Evolutionary conservation across 768 basidiomycete genomes (phyloP).

Genomic region (Calocera cornea): DNA sequence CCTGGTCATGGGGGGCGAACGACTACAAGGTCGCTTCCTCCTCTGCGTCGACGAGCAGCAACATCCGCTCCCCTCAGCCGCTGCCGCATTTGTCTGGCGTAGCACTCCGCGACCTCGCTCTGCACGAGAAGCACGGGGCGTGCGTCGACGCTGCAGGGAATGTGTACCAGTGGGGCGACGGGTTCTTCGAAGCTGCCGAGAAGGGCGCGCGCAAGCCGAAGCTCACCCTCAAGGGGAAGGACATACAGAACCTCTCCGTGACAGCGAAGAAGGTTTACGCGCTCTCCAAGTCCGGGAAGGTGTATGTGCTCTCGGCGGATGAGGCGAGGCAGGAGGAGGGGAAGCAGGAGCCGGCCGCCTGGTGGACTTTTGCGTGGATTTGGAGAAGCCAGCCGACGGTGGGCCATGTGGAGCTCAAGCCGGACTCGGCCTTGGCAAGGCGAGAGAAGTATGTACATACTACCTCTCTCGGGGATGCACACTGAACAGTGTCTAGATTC

Average conservation of each 20-base stretch:
- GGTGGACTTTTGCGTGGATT: conserved; percentile 51
- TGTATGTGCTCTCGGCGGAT: conserved; percentile 53
- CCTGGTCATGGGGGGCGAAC: neutral
- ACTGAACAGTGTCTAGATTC: conserved; percentile 36
- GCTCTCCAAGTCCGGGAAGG: conserved; percentile 58
- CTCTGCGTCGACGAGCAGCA: neutral
- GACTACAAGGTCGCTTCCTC: neutral
- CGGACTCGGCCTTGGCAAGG: conserved; percentile 41
- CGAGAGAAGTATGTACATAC: conserved; percentile 46
- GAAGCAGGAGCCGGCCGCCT: conserved; percentile 29
- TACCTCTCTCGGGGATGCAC: neutral
- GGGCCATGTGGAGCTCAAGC: conserved; percentile 43
- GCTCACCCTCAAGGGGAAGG: conserved; percentile 56
- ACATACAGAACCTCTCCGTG: conserved; percentile 42
- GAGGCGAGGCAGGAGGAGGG: conserved; percentile 35
- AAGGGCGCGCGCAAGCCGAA: conserved; percentile 29
- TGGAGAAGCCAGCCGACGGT: conserved; percentile 39
- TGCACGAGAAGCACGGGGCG: conserved; percentile 54
- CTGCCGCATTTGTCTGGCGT: conserved; percentile 49
- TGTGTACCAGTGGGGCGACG: conserved; percentile 72
- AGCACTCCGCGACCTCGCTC: conserved; percentile 57
- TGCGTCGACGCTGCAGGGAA: conserved; percentile 70
- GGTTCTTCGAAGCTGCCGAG: conserved; percentile 32
- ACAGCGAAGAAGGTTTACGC: conserved; percentile 45
- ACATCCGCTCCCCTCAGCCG: conserved; percentile 38